Conservation (phyloP, 2,329 filamentous ascomycete genomes). For the Trichoderma polysporum region DNA sequence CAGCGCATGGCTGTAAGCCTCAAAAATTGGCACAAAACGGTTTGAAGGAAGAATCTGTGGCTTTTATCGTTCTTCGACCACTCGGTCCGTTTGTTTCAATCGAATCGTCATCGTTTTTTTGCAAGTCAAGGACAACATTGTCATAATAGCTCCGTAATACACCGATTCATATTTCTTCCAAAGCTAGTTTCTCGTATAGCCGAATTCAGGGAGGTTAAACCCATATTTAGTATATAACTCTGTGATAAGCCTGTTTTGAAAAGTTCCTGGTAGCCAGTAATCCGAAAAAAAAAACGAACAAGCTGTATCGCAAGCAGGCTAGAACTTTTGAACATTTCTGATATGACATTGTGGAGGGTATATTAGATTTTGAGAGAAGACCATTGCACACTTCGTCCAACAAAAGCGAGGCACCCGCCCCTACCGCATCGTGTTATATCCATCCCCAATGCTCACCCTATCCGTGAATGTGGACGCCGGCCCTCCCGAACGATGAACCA, state of each 20-base stretch:
- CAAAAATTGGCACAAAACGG: not conserved
- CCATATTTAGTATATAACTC: too few species aligned
- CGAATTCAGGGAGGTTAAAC: not conserved
- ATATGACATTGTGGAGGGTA: slow-evolving; percentile 33
- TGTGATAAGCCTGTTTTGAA: not conserved
- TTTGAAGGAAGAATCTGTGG: not conserved
- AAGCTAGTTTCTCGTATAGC: not conserved
- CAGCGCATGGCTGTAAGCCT: too few species aligned
- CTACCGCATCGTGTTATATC: slow-evolving; percentile 25
- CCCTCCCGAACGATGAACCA: slow-evolving; percentile 28
- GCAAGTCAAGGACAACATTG: too few species aligned
- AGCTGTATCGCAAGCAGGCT: not conserved
- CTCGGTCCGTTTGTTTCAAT: not conserved
- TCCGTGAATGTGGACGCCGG: slow-evolving; percentile 26
- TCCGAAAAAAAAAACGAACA: not conserved
- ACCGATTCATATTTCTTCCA: not conserved
- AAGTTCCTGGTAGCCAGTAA: not conserved
- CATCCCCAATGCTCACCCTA: slow-evolving; percentile 26
- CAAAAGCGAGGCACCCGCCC: slow-evolving; percentile 23
- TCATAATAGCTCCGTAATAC: too few species aligned
- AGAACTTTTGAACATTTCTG: not conserved
- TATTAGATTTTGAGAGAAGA: slow-evolving; percentile 32
- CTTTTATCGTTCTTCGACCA: not conserved
- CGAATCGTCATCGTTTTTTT: too few species aligned
- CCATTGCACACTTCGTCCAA: slow-evolving; percentile 27